Conservation (phyloP, 2,329 filamentous ascomycete species). For the Cytospora chrysosperma region DNA sequence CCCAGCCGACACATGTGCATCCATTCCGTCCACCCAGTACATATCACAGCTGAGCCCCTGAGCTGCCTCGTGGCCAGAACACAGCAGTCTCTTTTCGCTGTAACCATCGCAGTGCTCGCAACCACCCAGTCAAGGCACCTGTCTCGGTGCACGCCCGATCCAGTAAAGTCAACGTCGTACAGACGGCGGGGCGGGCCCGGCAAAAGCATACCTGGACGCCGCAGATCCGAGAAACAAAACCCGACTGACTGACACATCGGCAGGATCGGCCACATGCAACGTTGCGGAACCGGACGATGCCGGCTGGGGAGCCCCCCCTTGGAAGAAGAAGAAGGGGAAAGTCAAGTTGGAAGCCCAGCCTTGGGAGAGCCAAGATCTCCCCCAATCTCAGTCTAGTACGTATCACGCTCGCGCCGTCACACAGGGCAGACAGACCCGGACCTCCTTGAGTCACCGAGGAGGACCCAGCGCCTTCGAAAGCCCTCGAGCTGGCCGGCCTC, state of each 20-base stretch:
- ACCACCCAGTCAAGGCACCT: background rate
- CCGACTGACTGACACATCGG: background rate
- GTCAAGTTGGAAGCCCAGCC: too few species aligned
- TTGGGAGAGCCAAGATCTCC: too few species aligned
- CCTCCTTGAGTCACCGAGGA: background rate
- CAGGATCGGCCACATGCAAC: too few species aligned
- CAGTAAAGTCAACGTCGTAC: constrained; percentile 9
- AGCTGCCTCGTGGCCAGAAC: background rate
- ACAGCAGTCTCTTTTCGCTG: background rate
- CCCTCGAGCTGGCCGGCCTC: background rate
- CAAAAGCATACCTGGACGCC: background rate
- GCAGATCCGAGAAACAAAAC: background rate
- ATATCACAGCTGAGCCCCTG: background rate
- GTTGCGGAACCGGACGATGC: background rate
- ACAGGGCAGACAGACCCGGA: background rate
- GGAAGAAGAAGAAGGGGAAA: background rate
- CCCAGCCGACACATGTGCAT: too few species aligned
- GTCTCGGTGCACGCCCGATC: constrained; percentile 11
- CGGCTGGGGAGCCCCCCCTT: background rate
- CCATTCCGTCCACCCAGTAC: background rate
- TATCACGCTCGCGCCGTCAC: background rate
- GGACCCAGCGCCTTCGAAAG: background rate
- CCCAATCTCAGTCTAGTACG: too few species aligned
- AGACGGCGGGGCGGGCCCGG: background rate
- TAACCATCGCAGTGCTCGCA: background rate